Conservation (phyloP, 2,329 filamentous ascomycete species). For the Trichoderma koningiopsis region DNA sequence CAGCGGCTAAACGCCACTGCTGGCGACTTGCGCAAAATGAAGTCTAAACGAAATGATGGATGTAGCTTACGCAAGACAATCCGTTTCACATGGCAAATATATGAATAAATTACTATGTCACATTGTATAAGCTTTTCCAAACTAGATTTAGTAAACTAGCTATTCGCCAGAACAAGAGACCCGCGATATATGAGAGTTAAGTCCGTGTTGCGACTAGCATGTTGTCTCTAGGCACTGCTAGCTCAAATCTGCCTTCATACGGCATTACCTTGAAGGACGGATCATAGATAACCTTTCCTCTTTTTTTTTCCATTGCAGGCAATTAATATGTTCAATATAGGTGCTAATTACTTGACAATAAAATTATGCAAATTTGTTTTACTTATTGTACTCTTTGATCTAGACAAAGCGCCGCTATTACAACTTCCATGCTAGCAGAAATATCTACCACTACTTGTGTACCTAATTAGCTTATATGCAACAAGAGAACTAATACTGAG, state of each 20-base stretch:
- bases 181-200: neutral
- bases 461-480: neutral
- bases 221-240: too few species aligned
- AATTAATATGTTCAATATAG: neutral
- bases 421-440: neutral
- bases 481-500: neutral
- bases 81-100: too few species aligned
- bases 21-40: neutral
- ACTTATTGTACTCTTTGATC: neutral
- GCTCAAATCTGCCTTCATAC: too few species aligned
- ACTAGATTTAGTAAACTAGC: neutral
- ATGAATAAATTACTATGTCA: neutral
- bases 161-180: neutral
- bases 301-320: too few species aligned
- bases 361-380: neutral
- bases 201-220: too few species aligned
- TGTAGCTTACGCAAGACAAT: neutral
- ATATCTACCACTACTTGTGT: neutral
- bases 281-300: too few species aligned
- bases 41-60: neutral
- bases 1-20: neutral
- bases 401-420: neutral
- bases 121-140: neutral
- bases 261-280: too few species aligned
- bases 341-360: neutral